phyloP scores from a whole-genome alignment of 768 basidiomycete genomes.

The Naganishia friedmannii region DNA sequence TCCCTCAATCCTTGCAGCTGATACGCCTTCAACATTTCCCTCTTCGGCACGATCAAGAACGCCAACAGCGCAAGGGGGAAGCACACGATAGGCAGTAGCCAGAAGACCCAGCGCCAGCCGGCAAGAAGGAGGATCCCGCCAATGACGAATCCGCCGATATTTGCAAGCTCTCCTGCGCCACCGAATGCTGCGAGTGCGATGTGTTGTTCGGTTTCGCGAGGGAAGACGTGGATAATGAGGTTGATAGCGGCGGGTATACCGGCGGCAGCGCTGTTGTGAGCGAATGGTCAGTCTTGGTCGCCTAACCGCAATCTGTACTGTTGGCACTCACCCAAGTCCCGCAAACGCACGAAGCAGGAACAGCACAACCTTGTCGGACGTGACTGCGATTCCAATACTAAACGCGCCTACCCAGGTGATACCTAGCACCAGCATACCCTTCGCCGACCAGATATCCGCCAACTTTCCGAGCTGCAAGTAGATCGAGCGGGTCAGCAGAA shows the following conservation, averaged over 20 bases:
- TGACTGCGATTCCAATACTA: conserved; percentile 23
- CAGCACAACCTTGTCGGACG: conserved; percentile 16
- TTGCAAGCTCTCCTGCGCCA: conserved; percentile 33
- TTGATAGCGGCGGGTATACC: conserved; percentile 35
- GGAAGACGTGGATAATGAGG: conserved; percentile 34
- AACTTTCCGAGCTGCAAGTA: conserved; percentile 23
- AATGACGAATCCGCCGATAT: conserved; percentile 35
- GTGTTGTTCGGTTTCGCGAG: conserved; percentile 29
- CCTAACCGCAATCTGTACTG: not conserved
- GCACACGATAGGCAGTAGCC: conserved; percentile 30
- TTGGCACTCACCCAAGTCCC: conserved; percentile 19
- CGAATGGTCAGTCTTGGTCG: not conserved
- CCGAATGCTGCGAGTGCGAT: conserved; percentile 27
- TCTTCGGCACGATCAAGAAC: conserved; percentile 30
- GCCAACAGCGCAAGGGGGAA: conserved; percentile 29
- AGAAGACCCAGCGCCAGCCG: conserved; percentile 33
- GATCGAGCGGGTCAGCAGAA: not conserved
- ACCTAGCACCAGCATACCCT: conserved; percentile 20
- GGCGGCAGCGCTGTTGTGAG: conserved; percentile 24
- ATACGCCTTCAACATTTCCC: conserved; percentile 24
- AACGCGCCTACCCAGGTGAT: conserved; percentile 29
- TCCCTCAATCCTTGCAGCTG: conserved; percentile 23
- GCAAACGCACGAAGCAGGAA: conserved; percentile 28
- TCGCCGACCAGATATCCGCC: conserved; percentile 26
- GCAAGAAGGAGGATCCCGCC: conserved; percentile 34